These are phyloP conservation scores for Globisporangium iwayamae DNA, from an alignment of 352 stramenopile species.

Conservation along the genomic window DNA sequence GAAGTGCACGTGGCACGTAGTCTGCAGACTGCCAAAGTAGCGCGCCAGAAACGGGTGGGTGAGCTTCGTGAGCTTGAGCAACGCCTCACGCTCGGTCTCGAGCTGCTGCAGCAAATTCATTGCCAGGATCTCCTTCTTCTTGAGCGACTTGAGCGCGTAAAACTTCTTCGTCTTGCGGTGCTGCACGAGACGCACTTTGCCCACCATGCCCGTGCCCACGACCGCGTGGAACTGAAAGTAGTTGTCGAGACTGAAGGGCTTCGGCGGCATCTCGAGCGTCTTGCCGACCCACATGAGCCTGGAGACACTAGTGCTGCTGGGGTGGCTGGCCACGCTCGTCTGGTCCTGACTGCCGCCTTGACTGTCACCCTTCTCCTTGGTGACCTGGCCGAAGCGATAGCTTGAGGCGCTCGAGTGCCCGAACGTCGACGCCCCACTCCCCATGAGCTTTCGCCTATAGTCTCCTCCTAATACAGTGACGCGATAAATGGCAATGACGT, in stretches of 20 bases:
- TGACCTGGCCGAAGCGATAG: slow-evolving; percentile 23
- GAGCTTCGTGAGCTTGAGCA: slow-evolving; percentile 36
- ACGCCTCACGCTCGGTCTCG: slow-evolving; percentile 46
- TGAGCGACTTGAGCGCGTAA: slow-evolving; percentile 76
- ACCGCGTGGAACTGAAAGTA: slow-evolving; percentile 59
- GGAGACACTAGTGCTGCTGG: background rate
- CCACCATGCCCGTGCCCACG: slow-evolving; percentile 71
- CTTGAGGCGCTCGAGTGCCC: background rate
- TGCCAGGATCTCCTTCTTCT: slow-evolving; percentile 54
- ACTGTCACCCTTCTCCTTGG: slow-evolving; percentile 2
- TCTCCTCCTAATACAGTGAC: background rate
- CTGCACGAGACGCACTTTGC: slow-evolving; percentile 59
- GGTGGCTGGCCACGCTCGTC: background rate
- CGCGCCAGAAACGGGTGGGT: slow-evolving; percentile 42
- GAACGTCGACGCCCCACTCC: slow-evolving; percentile 8
- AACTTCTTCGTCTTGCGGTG: slow-evolving; percentile 55
- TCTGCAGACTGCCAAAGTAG: slow-evolving; percentile 70
- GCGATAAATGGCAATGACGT: background rate
- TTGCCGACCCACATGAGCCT: slow-evolving; percentile 40
- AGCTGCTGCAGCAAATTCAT: slow-evolving; percentile 60
- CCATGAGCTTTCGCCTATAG: background rate
- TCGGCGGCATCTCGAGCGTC: slow-evolving; percentile 49
- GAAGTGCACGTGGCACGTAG: slow-evolving; percentile 53
- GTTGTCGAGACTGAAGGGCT: slow-evolving; percentile 46
- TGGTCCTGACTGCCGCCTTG: background rate